A percentile compares a stretch with the other conserved stretches of the same genome.
Conservation (phyloP, 2,329 filamentous ascomycete species). For the Sporothrix schenckii region DNA sequence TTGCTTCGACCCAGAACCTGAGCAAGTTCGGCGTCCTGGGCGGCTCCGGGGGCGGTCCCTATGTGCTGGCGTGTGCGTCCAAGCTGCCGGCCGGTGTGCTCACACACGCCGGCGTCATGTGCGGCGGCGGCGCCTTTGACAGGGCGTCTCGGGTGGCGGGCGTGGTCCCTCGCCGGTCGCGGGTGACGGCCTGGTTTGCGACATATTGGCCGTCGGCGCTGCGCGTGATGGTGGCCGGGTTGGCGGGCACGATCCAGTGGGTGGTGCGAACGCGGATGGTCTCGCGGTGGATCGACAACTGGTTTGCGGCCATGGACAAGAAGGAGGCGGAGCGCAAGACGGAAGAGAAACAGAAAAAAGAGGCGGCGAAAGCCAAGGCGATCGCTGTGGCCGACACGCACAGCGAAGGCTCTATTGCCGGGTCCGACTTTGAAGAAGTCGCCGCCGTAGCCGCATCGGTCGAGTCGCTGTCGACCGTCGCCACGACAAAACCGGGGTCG, state of each 20-base stretch:
- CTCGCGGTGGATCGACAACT: conserved; percentile 38
- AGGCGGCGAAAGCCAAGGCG: conserved; percentile 39
- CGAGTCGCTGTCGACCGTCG: conserved; percentile 18
- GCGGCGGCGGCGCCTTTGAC: conserved; percentile 44
- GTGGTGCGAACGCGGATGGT: conserved; percentile 36
- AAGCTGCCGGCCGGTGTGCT: conserved; percentile 36
- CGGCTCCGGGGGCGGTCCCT: conserved; percentile 45
- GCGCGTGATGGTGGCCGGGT: conserved; percentile 30
- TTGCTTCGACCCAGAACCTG: conserved; percentile 40
- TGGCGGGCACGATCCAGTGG: conserved; percentile 37
- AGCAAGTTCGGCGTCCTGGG: conserved; percentile 43
- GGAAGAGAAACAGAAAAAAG: conserved; percentile 43
- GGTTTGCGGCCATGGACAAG: conserved; percentile 50
- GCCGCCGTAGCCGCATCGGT: conserved; percentile 38
- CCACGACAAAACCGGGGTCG: conserved; percentile 39
- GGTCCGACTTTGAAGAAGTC: conserved; percentile 25
- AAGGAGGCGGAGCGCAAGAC: conserved; percentile 48
- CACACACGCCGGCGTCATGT: conserved; percentile 46
- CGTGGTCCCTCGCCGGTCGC: conserved; percentile 40
- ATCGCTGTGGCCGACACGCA: neutral
- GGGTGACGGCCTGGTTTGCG: conserved; percentile 36
- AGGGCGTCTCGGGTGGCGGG: conserved; percentile 35
- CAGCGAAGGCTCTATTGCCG: conserved; percentile 17
- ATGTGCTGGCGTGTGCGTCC: conserved; percentile 44
- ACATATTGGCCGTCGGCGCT: conserved; percentile 39